Base-by-base conservation (phyloP, 23 red algal genomes). In the Pyropia haitanensis region DNA sequence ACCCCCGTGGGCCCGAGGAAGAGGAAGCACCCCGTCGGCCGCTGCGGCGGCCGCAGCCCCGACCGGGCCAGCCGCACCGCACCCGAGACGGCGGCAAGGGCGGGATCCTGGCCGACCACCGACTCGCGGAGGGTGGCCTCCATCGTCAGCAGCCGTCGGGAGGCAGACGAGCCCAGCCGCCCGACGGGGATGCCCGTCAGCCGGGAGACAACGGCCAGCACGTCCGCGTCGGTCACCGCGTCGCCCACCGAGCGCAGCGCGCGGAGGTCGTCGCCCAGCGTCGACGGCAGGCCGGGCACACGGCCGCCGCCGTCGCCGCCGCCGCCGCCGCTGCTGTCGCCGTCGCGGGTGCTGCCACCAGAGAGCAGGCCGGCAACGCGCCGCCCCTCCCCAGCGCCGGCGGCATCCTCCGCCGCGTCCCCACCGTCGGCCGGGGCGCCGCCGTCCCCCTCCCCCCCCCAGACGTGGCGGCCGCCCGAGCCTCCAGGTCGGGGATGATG, bases 1-100 rank as follows among this genome's bases (percentile, higher is more conserved):
- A 79, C 73, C 9, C 82, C 82, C 17, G 82, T 88, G 29, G 82
- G 82, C 3, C 82, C 82, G 18, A 88, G 60, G 25, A 88, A 88
- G 49, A 88, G 65, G 54, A 88, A 88, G 3, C 65, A 79, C 10
- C 73, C 82, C 15, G 81, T 88, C 56, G 82, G 82, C 1, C 82
- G 74, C 18, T 64, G 49, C 18, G 59, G 67, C 23, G 73, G 54
- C 23, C 81, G 72, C 29, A 88, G 53, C 31, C 82, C 82, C 6
- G 73, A 48, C 2, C 72, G 72, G 2, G 61, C 28, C 16, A 78
- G 54, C 23, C 71, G 71, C 27, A 88, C 64, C 22, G 73, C 82
- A 0, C 48, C 13, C 18, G 59, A 49, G 29, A 88, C 82, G 7
- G 82, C 51, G 26, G 31, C 32, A 0, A 88, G 31, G 19, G 75